Conservation (phyloP, 2,329 filamentous ascomycete species). For the Phialemonium atrogriseum region DNA sequence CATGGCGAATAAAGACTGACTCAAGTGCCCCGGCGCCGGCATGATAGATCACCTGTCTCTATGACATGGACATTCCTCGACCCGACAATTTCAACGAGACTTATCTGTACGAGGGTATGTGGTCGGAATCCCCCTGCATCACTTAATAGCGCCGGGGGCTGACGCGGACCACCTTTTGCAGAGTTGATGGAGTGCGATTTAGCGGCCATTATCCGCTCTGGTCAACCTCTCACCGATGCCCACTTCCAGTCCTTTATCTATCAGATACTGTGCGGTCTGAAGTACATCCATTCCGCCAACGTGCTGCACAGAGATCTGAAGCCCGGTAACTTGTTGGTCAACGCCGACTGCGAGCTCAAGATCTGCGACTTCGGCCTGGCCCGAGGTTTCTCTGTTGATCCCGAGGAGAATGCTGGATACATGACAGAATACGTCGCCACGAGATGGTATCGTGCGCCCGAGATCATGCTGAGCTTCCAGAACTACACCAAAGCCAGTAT, state of each 20-base stretch:
- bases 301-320: constrained; percentile 96
- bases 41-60: constrained; percentile 96
- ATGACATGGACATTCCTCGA: constrained; percentile 98
- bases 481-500: constrained; percentile 99
- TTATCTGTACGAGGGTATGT: constrained; percentile 91
- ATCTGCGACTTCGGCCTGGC: constrained; percentile 98
- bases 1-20: constrained; percentile 24
- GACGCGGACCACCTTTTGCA: constrained; percentile 26
- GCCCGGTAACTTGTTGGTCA: constrained; percentile 93
- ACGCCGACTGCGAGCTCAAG: constrained; percentile 98
- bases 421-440: constrained; percentile 99
- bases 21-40: no score
- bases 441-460: constrained; percentile 87
- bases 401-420: constrained; percentile 96
- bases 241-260: constrained; percentile 99
- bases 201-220: constrained; percentile 94
- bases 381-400: constrained; percentile 92
- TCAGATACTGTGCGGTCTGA: constrained; percentile 96
- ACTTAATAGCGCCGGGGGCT: neutral
- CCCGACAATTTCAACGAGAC: constrained; percentile 99
- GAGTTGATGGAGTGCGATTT: constrained; percentile 99
- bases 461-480: constrained; percentile 99
- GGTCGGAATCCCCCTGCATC: constrained; percentile 1
- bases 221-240: constrained; percentile 92
- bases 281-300: constrained; percentile 98